Base-by-base conservation (phyloP, 2,329 filamentous ascomycete genomes). In the Ophiostoma novo-ulmi region DNA sequence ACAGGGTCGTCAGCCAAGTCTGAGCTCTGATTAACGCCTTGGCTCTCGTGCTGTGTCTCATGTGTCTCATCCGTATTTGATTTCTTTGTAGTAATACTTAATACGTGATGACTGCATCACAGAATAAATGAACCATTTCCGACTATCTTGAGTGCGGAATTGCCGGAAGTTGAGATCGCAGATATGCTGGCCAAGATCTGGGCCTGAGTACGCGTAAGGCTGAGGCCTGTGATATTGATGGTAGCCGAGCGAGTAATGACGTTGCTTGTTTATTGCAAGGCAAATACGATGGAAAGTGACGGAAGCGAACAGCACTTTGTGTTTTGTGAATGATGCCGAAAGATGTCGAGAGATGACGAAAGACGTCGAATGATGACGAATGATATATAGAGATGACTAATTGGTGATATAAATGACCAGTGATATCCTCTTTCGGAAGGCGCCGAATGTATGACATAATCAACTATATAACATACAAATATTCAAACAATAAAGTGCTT, bases 1-100 rank as follows among this genome's bases (percentile, higher is more conserved):
- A 35, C 44, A 63, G 58, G 20, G 58, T 63, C 58, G 58, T 36
- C 58, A 63, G 58, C 58, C 58, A 63, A 63, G 20, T 26, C 52
- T 58, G 52, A 22, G 52, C 52, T 22, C 22, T 58, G 52, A 31
- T 58, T 22, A 58, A 58, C 8, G 20, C n/a, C 52, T 58, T 58
- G 52, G 58, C 58, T 31, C 58, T 22, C 52, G 52, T 26, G 52
- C 31, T 7, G 44, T 48, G 44, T 48, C 44, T 48, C 14, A 8
- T 7, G 44, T 48, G 44, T 48, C 44, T 48, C 14, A 3, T 48
- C 1, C 11, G 38, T 13, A 39, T 1, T 13, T 13, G 38, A 39
- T 39, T 39, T 13, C 38, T 39, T 17, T 44, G 41, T 17, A 17
- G 2, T 44, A 17, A 0, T 44, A 44, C 41, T 14, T 5, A 17